Conservation (phyloP, 441 rosid genomes). For the Erodium texanum region DNA sequence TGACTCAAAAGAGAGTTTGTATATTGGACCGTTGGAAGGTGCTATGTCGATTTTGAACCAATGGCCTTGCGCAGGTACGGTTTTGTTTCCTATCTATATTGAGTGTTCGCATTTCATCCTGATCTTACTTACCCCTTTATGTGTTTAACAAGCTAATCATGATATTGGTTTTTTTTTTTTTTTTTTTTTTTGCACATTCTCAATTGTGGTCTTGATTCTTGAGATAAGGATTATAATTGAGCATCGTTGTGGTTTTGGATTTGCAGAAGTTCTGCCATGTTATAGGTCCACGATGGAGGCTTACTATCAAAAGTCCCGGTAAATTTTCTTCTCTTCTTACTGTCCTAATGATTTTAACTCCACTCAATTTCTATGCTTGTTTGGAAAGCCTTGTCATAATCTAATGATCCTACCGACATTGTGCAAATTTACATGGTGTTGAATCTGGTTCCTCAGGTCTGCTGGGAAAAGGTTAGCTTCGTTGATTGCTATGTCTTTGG, state of each 20-base stretch:
- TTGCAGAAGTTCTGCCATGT: slow-evolving; percentile 54
- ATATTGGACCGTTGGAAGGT: slow-evolving; percentile 46
- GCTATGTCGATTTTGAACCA: slow-evolving; percentile 34
- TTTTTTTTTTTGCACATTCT: no score
- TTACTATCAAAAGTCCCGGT: slow-evolving; percentile 41
- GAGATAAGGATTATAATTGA: background rate
- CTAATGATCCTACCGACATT: background rate
- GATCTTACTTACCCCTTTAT: no score
- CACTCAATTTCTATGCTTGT: background rate
- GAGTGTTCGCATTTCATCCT: background rate
- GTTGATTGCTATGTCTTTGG: slow-evolving; percentile 51
- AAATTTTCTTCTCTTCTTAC: slow-evolving; percentile 19
- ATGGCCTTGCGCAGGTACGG: slow-evolving; percentile 62
- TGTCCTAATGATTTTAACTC: background rate
- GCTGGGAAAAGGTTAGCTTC: slow-evolving; percentile 41
- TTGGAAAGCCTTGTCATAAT: background rate
- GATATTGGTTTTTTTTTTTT: no score
- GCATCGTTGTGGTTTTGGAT: slow-evolving; percentile 20
- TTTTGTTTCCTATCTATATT: background rate
- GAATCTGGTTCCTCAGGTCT: slow-evolving; percentile 33
- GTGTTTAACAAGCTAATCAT: no score
- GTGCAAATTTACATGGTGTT: slow-evolving; percentile 1
- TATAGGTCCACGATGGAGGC: slow-evolving; percentile 62
- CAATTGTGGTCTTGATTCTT: background rate
- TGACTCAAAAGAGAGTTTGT: slow-evolving; percentile 24